phyloP scores from a whole-genome alignment of 768 basidiomycete species.

The Calocera cornea region DNA sequence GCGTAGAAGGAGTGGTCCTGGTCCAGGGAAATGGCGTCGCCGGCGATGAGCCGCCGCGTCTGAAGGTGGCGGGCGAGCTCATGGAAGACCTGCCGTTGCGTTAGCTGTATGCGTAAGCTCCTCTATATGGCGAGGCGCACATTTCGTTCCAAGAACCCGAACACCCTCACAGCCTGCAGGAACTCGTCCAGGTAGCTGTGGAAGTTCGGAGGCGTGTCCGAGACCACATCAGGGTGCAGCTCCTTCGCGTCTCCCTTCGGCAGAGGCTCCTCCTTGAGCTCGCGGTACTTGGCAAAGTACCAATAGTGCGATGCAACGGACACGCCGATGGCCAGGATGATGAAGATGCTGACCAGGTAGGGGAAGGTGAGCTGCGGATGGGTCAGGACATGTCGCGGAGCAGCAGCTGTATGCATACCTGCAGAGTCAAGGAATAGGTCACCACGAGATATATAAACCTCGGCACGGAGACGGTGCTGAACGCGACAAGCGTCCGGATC shows the following conservation, averaged over 20 bases:
- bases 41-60: conserved; percentile 87
- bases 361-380: conserved; percentile 67
- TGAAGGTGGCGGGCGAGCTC: conserved; percentile 93
- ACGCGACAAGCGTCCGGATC: conserved; percentile 56
- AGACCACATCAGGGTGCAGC: conserved; percentile 83
- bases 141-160: conserved; percentile 95
- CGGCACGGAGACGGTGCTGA: conserved; percentile 73
- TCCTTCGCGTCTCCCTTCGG: conserved; percentile 73
- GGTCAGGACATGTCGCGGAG: not conserved
- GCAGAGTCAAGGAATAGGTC: conserved; percentile 81
- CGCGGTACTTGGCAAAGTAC: conserved; percentile 31
- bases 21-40: conserved; percentile 83
- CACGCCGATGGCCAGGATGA: conserved; percentile 47
- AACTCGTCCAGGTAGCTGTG: conserved; percentile 98
- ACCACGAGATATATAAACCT: conserved; percentile 61
- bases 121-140: conserved; percentile 34
- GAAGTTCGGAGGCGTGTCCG: conserved; percentile 57
- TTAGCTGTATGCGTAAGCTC: not conserved
- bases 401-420: conserved; percentile 34
- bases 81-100: conserved; percentile 72
- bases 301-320: conserved; percentile 68
- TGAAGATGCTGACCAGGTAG: conserved; percentile 69
- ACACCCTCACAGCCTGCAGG: conserved; percentile 86
- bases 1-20: conserved; percentile 94
- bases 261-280: conserved; percentile 67